These are phyloP conservation scores for Avena atlantica DNA, from an alignment of 176 grass and related monocot species.

Conservation along the genomic window DNA sequence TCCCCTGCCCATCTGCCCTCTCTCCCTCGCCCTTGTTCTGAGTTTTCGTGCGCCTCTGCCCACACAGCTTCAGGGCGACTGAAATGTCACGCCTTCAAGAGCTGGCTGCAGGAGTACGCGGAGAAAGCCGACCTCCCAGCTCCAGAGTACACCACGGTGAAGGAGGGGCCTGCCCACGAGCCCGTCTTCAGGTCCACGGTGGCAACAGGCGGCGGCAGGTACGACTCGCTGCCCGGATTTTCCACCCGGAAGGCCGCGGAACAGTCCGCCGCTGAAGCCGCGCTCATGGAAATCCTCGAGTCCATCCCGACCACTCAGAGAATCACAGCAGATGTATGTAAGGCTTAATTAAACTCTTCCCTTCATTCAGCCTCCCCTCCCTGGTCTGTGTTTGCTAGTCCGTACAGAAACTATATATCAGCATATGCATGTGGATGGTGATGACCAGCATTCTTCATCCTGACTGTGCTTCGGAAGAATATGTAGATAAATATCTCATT, in stretches of 20 bases:
- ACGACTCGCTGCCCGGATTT: slow-evolving; percentile 83
- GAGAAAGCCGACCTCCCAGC: slow-evolving; percentile 59
- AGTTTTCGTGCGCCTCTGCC: neutral
- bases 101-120: slow-evolving; percentile 81
- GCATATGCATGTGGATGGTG: neutral
- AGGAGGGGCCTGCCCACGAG: slow-evolving; percentile 87
- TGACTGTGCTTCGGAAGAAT: neutral
- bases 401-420: neutral
- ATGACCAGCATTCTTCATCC: slow-evolving; percentile 1
- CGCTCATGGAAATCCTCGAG: slow-evolving; percentile 65
- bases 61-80: slow-evolving; percentile 53
- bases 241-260: slow-evolving; percentile 83
- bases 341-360: neutral
- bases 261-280: slow-evolving; percentile 85
- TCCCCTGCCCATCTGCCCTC: neutral
- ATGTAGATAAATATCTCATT: neutral
- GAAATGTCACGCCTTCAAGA: slow-evolving; percentile 95
- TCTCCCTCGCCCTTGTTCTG: slow-evolving; percentile 6
- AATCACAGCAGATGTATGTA: slow-evolving; percentile 48
- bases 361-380: neutral
- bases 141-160: slow-evolving; percentile 81
- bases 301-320: slow-evolving; percentile 35
- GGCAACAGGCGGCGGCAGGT: slow-evolving; percentile 58
- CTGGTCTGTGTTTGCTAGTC: neutral
- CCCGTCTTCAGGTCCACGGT: slow-evolving; percentile 88